Base-by-base conservation (phyloP, 768 basidiomycete genomes). In the Rhodotorula diobovata region DNA sequence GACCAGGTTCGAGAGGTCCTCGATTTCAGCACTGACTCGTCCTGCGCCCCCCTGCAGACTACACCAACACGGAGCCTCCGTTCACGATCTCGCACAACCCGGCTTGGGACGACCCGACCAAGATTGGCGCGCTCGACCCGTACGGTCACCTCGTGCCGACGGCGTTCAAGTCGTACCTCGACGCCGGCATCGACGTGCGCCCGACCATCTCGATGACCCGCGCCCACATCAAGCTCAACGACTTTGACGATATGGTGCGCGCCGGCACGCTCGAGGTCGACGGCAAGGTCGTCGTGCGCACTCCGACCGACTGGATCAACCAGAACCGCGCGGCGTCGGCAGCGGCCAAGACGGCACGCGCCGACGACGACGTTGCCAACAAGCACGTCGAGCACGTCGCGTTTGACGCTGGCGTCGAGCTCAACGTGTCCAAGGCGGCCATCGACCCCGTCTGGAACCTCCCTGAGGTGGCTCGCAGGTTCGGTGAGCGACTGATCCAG, bases 381-480 rank as follows among this genome's bases (percentile, higher is more conserved):
- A 71, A 37, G 72, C 76, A 56, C 55, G 67, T 78, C 7, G 61
- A 74, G 16, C 53, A 58, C 15, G 70, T 63, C 9, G 37, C 15
- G 34, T 79, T 77, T 20, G 80, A 81, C 63, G 86, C 88, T 15
- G 94, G 95, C 12, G 86, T 97, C 28, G 95, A 98, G 82, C 86
- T 97, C 21, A 86, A 83, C 57, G 86, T 89, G n/a, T 88, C 87
- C 79, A 97, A 97, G 82, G 94, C 93, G 0, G 94, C 95, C 0
- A 89, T 97, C 15, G 95, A 97, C 78, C 95, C 94, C 0, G 93
- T 97, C 23, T 97, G 94, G 94, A 91, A 89, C 79, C 82, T 96
- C 2, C 94, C 94, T 2, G 41, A 43, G 41, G 18, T 43, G 3
- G 41, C 41, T 12, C 12, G 41, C 14, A 43, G 41, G 41, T 43